Evolutionary conservation across 2,329 filamentous ascomycete species (phyloP).

Genomic region (Chaetomiaceae sp.): DNA sequence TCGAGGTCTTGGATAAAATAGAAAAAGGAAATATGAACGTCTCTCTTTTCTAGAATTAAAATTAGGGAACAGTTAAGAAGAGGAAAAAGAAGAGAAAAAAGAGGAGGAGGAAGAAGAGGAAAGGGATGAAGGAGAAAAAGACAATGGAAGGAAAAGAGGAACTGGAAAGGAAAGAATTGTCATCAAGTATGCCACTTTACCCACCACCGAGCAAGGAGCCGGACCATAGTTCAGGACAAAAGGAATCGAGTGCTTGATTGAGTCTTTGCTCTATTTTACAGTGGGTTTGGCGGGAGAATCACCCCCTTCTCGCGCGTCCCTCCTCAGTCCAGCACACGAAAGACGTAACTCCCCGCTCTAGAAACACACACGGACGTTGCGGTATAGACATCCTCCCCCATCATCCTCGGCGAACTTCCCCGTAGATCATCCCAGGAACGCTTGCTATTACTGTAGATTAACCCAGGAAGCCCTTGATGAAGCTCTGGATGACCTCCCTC

Average conservation of each 20-base stretch:
- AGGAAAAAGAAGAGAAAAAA: background rate
- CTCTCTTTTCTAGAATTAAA: too few relatives aligned
- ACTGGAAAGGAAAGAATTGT: too few relatives aligned
- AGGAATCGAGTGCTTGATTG: constrained; percentile 59
- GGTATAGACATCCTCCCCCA: constrained; percentile 31
- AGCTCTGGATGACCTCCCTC: constrained; percentile 69
- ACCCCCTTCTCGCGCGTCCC: constrained; percentile 41
- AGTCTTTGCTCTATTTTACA: constrained; percentile 63
- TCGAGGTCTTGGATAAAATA: too few relatives aligned
- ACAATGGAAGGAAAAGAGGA: background rate
- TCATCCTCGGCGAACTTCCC: constrained; percentile 28
- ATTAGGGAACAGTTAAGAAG: background rate
- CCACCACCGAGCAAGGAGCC: background rate
- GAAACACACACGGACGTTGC: constrained; percentile 40
- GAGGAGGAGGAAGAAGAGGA: background rate
- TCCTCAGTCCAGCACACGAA: constrained; percentile 45
- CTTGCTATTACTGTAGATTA: constrained; percentile 39
- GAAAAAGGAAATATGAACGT: too few relatives aligned
- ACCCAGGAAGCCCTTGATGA: constrained; percentile 88
- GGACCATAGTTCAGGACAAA: constrained; percentile 40
- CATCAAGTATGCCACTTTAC: too few relatives aligned
- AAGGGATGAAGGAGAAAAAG: background rate
- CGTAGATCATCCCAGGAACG: constrained; percentile 20
- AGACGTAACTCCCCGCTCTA: constrained; percentile 42
- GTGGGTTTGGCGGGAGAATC: constrained; percentile 47